Evolutionary conservation across 2,329 filamentous ascomycete genomes (phyloP), one percentile per base, ranked within the genome.

Genomic region (Xylaria sp.): DNA sequence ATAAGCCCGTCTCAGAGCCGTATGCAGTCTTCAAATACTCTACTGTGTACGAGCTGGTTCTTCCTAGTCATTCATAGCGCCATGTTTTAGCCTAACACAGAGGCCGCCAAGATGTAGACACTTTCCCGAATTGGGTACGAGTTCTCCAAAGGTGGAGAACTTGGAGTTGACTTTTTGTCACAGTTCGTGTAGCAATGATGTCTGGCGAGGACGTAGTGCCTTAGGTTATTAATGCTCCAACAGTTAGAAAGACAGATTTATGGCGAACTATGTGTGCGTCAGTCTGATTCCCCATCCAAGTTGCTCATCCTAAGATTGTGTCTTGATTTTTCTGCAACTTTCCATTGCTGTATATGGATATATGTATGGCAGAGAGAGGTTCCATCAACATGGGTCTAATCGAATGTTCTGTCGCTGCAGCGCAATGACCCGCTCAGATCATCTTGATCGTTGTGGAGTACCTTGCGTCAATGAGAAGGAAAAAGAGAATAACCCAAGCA

Each of bases 71-170:
- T 23, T 23, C 31, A 56, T 68, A 58, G 51, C 51, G 58, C 62
- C 57, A 38, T 46, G 49, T 66, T 66, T 56, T n/a, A 53, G 31
- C 13, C 13, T 15, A 42, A 11, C n/a, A n/a, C 36, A 6, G 51
- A 54, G n/a, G 26, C 26, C n/a, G 42, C 56, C 33, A 36, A 65
- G 61, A 65, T 9, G 36, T 33, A 31, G 33, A 17, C 42, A 36
- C 63, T 46, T 65, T 62, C 26, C 66, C 53, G 20, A 23, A 59
- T 60, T 56, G 10, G 58, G 66, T 23, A 56, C 15, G 26, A 36
- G 46, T 59, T 58, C 61, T 58, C 57, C 56, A 65, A 51, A 33
- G 17, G 13, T 51, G 64, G 40, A 26, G 48, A 38, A 66, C 64
- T 26, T 15, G n/a, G n/a, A 40, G 31, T 15, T 15, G 23, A 42